Evolutionary conservation across 306 rosid genomes (phyloP), one percentile per base, ranked within the genome.

Genomic region (Prunus fruticosa): DNA sequence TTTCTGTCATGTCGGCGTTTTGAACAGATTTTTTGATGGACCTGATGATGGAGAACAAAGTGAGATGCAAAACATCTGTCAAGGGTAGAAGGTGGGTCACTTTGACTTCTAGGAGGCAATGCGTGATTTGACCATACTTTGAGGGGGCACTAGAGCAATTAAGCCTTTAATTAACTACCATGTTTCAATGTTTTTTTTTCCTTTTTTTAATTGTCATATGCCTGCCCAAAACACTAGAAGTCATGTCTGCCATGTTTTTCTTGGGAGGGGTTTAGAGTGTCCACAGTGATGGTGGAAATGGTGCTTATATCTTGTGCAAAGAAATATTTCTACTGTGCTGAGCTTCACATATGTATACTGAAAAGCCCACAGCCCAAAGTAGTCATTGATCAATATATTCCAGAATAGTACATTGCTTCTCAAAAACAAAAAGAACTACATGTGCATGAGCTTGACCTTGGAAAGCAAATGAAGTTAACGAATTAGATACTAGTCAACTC

Each of bases 391-490:
- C 60, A 8, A 18, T 54, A 54, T 54, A 54, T 54, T n/a, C n/a
- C 13, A n/a, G 60, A 54, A 2, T 54, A 54, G 25, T 52, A n/a
- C 60, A 2, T n/a, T 54, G 13, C 60, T 54, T 54, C 43, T 38
- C 9, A 38, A 38, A 38, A 54, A 2, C 25, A n/a, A n/a, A 54
- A 54, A 54, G 25, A 54, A 54, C 23, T 6, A 7, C 1, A 18
- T 57, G n/a, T 34, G 63, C 27, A 72, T 34, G 19, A 58, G 47
- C 66, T 58, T 73, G 53, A 43, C 60, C 76, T 57, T 41, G 67
- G 41, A 58, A 54, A 9, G 67, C 43, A 73, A 34, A 38, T 23
- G 41, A 19, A 58, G 8, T 23, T 22, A 11, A 25, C 14, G 11
- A 58, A 58, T 58, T 23, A 25, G 64, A 22, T 58, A 0, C 11